phyloP scores from a whole-genome alignment of 2,329 filamentous ascomycete genomes.

The Colletotrichum phormii region DNA sequence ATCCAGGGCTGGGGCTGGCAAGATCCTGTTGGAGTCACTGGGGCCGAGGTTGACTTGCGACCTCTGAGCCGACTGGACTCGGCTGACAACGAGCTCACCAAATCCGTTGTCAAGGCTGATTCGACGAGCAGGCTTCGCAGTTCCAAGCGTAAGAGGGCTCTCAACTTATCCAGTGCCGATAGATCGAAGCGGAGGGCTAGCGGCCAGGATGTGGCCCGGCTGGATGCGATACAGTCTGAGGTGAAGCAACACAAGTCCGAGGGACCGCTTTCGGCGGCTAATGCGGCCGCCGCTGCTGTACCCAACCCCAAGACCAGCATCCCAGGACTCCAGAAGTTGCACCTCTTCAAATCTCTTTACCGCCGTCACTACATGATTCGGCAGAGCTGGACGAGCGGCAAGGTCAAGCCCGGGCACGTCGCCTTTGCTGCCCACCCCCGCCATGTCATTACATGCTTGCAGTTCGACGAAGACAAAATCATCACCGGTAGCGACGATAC shows the following conservation, averaged over 20 bases:
- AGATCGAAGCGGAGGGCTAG: slow-evolving; percentile 66
- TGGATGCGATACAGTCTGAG: slow-evolving; percentile 54
- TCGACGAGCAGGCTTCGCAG: slow-evolving; percentile 56
- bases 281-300: slow-evolving; percentile 83
- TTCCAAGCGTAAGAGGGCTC: slow-evolving; percentile 68
- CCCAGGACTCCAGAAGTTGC: slow-evolving; percentile 81
- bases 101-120: slow-evolving; percentile 54
- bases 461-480: slow-evolving; percentile 98
- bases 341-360: slow-evolving; percentile 96
- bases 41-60: slow-evolving; percentile 85
- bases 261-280: slow-evolving; percentile 88
- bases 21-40: slow-evolving; percentile 79
- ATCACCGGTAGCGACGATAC: slow-evolving; percentile 98
- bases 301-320: slow-evolving; percentile 86
- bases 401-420: slow-evolving; percentile 87
- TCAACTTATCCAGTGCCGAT: slow-evolving; percentile 59
- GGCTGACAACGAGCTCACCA: slow-evolving; percentile 64
- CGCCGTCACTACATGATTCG: slow-evolving; percentile 92
- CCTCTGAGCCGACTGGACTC: slow-evolving; percentile 63
- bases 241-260: slow-evolving; percentile 71
- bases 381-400: slow-evolving; percentile 90
- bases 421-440: slow-evolving; percentile 96
- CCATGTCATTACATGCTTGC: slow-evolving; percentile 96
- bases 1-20: slow-evolving; percentile 98
- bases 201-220: slow-evolving; percentile 58